phyloP scores from a whole-genome alignment of 2,329 filamentous ascomycete genomes.

The Microsporum ferrugineum region DNA sequence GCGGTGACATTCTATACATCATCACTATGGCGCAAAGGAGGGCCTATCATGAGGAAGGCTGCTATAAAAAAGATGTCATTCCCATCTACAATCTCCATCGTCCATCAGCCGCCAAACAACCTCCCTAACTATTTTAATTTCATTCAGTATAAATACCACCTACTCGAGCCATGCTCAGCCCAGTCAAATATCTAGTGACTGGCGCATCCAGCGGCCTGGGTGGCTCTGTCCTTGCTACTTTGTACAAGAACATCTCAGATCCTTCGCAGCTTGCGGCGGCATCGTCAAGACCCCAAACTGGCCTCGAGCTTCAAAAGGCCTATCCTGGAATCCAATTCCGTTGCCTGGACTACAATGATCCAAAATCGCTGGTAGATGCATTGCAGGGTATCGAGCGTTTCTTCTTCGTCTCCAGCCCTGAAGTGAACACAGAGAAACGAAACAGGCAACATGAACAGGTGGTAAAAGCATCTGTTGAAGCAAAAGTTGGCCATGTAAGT shows the following conservation, averaged over 20 bases:
- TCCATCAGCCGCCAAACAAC: background rate
- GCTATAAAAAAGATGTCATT: background rate
- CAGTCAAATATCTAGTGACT: conserved; percentile 28
- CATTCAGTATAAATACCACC: background rate
- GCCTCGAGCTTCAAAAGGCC: conserved; percentile 25
- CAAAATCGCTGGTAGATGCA: conserved; percentile 36
- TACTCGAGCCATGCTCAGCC: background rate
- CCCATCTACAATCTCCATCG: background rate
- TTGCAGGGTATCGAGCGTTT: conserved; percentile 44
- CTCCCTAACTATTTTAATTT: background rate
- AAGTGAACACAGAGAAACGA: conserved; percentile 38
- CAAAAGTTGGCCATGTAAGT: conserved; percentile 41
- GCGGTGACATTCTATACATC: background rate
- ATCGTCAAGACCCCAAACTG: conserved; percentile 37
- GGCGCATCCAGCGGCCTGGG: conserved; percentile 31
- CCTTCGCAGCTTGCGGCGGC: conserved; percentile 40
- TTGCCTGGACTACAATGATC: conserved; percentile 41
- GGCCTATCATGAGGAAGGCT: background rate
- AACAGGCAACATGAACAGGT: conserved; percentile 39
- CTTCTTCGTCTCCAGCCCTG: conserved; percentile 47
- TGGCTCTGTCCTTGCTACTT: conserved; percentile 23
- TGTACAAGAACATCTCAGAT: conserved; percentile 26
- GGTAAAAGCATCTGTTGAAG: conserved; percentile 43
- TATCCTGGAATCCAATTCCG: conserved; percentile 40
- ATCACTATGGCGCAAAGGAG: background rate